Evolutionary conservation across 2,329 filamentous ascomycete species (phyloP), one percentile per base, ranked within the genome.

Genomic region (Conoideocrella luteorostrata): DNA sequence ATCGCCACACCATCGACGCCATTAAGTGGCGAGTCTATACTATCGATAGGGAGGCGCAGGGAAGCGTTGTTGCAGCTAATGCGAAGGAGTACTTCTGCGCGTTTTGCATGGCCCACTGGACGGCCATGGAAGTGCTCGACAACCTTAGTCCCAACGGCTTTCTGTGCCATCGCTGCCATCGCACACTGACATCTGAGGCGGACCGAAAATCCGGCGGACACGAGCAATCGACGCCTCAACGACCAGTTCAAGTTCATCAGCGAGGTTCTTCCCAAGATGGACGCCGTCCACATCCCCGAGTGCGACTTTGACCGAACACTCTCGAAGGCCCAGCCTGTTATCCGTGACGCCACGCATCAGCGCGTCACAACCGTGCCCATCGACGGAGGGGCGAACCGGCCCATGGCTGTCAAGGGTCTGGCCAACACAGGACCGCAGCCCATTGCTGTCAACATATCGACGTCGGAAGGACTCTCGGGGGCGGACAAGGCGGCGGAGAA

Each of bases 11-110:
- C 30, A 88, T 98, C 58, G 93, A 98, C 66, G 88, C 88, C 39
- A 94, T 95, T 67, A 98, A 98, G 64, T 98, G 86, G 77, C 84
- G 87, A 50, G 82, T 95, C 41, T 90, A 91, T 59, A 84, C 84
- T 45, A 80, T 97, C 54, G 89, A 90, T 53, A 90, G 91, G 61
- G 82, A 85, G 43, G 88, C 97, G 46, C 90, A 96, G 65, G 82
- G 84, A n/a, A 83, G 87, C 45, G 86, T 87, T 13, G 82, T 87
- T 17, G 83, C 88, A 0, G 84, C 83, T 7, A 78, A 79, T 44
- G 90, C 96, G 64, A 85, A 96, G 63, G 93, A 97, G 60, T 94
- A 89, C 57, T 82, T 84, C 47, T 98, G 93, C 65, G 70, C 75
- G 24, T 77, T 80, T 45, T 98, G 93, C 68, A 81, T 82, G 52